Conservation (phyloP, 371 early-diverging fungal species). For the Fennellomyces sp. region DNA sequence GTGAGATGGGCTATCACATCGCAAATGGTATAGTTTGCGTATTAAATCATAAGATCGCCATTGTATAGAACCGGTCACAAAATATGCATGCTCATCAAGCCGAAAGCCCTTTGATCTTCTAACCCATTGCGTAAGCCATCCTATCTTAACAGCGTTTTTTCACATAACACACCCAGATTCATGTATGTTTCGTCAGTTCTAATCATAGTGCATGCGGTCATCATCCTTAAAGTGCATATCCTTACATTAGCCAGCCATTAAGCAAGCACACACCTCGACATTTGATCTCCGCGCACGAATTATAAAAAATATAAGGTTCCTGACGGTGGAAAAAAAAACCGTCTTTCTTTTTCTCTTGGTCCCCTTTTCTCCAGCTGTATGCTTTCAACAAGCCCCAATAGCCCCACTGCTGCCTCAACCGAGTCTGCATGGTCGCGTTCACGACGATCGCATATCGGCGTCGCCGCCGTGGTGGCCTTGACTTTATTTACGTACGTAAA, state of each 20-base stretch:
- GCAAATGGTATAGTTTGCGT: too few species aligned
- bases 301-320: too few species aligned
- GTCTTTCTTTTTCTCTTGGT: not conserved
- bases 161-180: too few species aligned
- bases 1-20: not conserved
- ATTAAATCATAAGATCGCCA: too few species aligned
- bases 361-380: not conserved
- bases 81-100: too few species aligned
- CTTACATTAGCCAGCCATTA: not conserved
- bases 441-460: constrained; percentile 45
- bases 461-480: constrained; percentile 60
- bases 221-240: not conserved
- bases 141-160: too few species aligned
- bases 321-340: too few species aligned
- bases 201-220: not conserved
- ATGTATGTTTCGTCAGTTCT: too few species aligned
- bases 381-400: not conserved
- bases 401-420: not conserved
- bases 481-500: constrained; percentile 59
- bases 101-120: too few species aligned
- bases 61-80: too few species aligned
- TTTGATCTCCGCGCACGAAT: not conserved
- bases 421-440: constrained; percentile 40
- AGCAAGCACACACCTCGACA: not conserved
- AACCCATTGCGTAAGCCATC: too few species aligned